Conservation (phyloP, 805 yeast species). For the Zygosaccharomyces pseudorouxii region DNA sequence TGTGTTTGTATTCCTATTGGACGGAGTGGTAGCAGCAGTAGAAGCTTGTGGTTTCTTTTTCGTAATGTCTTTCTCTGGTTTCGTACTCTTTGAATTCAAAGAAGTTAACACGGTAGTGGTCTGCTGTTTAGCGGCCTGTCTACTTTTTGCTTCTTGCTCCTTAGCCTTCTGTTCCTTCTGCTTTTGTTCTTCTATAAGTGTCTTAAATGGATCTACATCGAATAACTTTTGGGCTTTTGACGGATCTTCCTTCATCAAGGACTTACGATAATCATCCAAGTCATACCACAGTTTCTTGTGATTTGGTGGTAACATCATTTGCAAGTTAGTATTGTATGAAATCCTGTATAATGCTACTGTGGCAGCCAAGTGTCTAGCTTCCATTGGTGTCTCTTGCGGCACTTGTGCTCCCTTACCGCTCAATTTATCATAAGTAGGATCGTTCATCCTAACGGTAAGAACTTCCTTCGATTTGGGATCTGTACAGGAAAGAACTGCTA, state of each 20-base stretch:
- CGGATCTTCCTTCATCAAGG: slow-evolving; percentile 43
- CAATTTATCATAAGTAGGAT: slow-evolving; percentile 38
- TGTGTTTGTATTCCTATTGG: not conserved
- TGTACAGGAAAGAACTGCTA: slow-evolving; percentile 59
- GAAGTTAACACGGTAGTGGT: slow-evolving; percentile 46
- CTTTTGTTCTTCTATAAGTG: slow-evolving; percentile 54
- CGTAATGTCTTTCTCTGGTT: not conserved
- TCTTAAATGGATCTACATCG: slow-evolving; percentile 71
- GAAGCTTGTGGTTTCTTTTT: slow-evolving; percentile 1
- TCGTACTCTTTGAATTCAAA: slow-evolving; percentile 15
- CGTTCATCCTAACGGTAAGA: slow-evolving; percentile 51
- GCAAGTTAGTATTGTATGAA: slow-evolving; percentile 74
- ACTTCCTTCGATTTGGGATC: slow-evolving; percentile 78
- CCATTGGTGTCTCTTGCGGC: slow-evolving; percentile 77
- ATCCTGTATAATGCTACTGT: slow-evolving; percentile 80
- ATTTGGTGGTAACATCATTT: slow-evolving; percentile 80
- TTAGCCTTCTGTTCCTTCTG: slow-evolving; percentile 40
- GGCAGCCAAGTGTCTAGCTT: slow-evolving; percentile 87
- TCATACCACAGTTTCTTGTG: slow-evolving; percentile 76
- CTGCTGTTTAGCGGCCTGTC: slow-evolving; percentile 48
- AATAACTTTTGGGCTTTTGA: slow-evolving; percentile 49
- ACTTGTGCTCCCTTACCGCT: slow-evolving; percentile 47
- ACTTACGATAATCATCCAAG: slow-evolving; percentile 57
- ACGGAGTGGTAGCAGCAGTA: not conserved
- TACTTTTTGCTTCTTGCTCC: slow-evolving; percentile 43